Base-by-base conservation (phyloP, 2,329 filamentous ascomycete genomes). In the Penicillium sp. region DNA sequence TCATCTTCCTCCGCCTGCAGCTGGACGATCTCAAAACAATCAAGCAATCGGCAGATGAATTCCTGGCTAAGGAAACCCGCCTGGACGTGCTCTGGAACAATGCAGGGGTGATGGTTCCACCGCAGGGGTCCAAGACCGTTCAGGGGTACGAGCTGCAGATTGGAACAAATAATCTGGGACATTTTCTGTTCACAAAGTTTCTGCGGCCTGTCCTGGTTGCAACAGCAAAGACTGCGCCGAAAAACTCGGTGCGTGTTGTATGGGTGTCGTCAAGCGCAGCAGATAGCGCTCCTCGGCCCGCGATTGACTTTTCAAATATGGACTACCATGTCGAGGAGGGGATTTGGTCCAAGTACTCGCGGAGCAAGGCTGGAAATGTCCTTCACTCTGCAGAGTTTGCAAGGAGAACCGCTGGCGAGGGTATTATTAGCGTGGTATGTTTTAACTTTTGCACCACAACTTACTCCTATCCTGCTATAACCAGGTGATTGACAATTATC, bases 61-160 rank as follows among this genome's bases (percentile, higher is more conserved):
- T 82, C 56, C 63, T 77, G 0, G 55, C 64, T 1, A 68, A 67
- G 26, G 79, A 82, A 64, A 48, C 59, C 3, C 70, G 68, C 19
- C 72, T 82, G 0, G 70, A 83, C 63, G 76, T 81, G 3, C 70
- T 83, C 0, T 79, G 73, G 66, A 70, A 75, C 54, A 76, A 76
- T 66, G 74, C 73, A 4, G 68, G 63, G 6, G 75, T 81, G 6
- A 79, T 79, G 76, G 64, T 66, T 1, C 75, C 78, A 0, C 72
- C 73, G 38, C 21, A 63, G 58, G 69, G 77, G 17, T 68, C 71
- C 59, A 71, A 73, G 63, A 75, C 73, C 6, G 66, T 61, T 11
- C 70, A 67, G 64, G 76, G 76, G 29, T 72, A 76, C 62, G 78
- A 81, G 50, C 51, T 76, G 9, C 74, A 77, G 35, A 58, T 79